Conservation (phyloP, 2,329 filamentous ascomycete species). For the Fusarium palustre region DNA sequence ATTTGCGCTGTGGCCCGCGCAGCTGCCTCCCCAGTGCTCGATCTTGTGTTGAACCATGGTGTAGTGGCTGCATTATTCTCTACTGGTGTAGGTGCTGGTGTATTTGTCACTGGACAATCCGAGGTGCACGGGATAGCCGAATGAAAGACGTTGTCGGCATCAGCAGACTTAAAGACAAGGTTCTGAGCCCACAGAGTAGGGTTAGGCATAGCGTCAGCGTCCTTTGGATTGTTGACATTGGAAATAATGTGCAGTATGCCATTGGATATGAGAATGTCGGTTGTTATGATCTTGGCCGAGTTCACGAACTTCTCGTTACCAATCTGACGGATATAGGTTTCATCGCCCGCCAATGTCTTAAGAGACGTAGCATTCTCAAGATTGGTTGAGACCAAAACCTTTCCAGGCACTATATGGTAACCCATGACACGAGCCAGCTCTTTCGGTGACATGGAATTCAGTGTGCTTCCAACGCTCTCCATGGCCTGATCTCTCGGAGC, state of each 20-base stretch:
- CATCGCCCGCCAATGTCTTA: constrained; percentile 53
- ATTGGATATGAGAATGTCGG: constrained; percentile 67
- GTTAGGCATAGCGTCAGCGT: constrained; percentile 52
- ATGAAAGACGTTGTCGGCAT: constrained; percentile 56
- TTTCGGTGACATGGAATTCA: constrained; percentile 59
- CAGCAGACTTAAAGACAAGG: constrained; percentile 66
- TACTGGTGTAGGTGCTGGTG: constrained; percentile 24
- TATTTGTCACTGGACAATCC: constrained; percentile 47
- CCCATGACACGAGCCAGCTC: constrained; percentile 65
- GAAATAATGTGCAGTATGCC: constrained; percentile 70
- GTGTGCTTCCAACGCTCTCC: constrained; percentile 64
- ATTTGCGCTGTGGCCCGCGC: constrained; percentile 46
- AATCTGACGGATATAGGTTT: constrained; percentile 55
- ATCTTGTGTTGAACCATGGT: constrained; percentile 40
- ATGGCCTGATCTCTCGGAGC: constrained; percentile 72
- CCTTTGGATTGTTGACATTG: constrained; percentile 61
- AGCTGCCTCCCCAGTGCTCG: constrained; percentile 41
- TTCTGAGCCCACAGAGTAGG: constrained; percentile 56
- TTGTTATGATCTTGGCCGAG: constrained; percentile 63
- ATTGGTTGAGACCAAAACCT: constrained; percentile 62
- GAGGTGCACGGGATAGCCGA: constrained; percentile 57
- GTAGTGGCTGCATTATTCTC: constrained; percentile 39
- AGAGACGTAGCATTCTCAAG: constrained; percentile 51
- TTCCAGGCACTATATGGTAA: constrained; percentile 73
- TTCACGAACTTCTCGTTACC: constrained; percentile 63